Evolutionary conservation across 2,329 filamentous ascomycete species (phyloP), one percentile per base, ranked within the genome.

Genomic region (Ambrosiella beaveri): DNA sequence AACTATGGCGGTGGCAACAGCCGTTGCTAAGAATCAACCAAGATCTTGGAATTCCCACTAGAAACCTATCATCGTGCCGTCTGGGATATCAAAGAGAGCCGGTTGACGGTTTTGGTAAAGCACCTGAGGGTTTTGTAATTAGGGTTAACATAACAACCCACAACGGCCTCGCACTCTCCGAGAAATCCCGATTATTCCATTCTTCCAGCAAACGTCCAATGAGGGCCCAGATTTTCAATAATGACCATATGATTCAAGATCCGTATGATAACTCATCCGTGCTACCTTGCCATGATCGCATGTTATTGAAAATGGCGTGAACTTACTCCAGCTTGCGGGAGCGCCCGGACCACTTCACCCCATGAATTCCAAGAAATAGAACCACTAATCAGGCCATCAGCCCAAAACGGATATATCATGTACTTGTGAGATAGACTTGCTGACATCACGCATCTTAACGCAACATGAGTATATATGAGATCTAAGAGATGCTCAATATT

Each of bases 341-440:
- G 17, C 36, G 52, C 55, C 56, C 52, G 56, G 59, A 40, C 59
- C 59, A 57, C 45, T 57, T n/a, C 17, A 51, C 40, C 27, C 9
- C 47, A 45, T 35, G 54, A 44, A 17, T 19, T 40, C 9, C 27
- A 38, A 40, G 41, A 44, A 55, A 60, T 60, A 58, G 37, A 49
- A 60, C 59, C 55, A 60, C 38, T 50, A 57, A 56, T 60, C 59
- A 60, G 56, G 44, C 50, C 59, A 60, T 54, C 37, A 37, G 35
- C 13, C 35, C 13, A 40, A 27, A 41, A 19, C 19, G 39, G 52
- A 54, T 19, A 54, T 54, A 54, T n/a, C 12, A 40, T 13, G 38
- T 41, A 38, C 11, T 9, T 9, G 9, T 11, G 12, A 19, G 47
- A 35, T 13, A 51, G 11, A 7, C 2, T 9, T 2, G 12, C 27